phyloP scores from a whole-genome alignment of 345 rosid genomes.

The Crucihimalaya himalaica region DNA sequence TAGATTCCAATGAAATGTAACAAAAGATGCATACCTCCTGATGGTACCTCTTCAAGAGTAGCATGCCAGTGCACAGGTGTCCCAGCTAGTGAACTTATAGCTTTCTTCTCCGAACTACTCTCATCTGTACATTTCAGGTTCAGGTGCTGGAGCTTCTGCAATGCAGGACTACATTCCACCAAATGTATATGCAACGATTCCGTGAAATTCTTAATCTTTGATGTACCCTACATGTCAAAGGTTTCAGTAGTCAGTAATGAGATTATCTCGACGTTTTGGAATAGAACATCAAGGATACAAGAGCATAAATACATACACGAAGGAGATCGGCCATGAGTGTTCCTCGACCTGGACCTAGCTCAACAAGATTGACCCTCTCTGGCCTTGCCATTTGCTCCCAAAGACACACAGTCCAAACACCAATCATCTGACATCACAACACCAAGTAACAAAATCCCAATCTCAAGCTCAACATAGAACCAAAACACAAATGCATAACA shows the following conservation, averaged over 20 bases:
- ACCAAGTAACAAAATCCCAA: neutral
- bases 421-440: conserved; percentile 58
- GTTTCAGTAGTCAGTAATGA: conserved; percentile 4
- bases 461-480: neutral
- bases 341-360: conserved; percentile 95
- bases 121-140: conserved; percentile 67
- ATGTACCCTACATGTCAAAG: conserved; percentile 59
- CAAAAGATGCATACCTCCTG: conserved; percentile 64
- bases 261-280: too few relatives aligned
- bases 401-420: conserved; percentile 89
- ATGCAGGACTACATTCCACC: conserved; percentile 87
- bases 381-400: conserved; percentile 98
- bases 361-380: conserved; percentile 72
- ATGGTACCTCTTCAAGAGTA: conserved; percentile 76
- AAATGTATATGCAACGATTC: conserved; percentile 73
- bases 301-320: conserved; percentile 54
- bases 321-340: conserved; percentile 95
- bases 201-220: conserved; percentile 76
- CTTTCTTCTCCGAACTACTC: conserved; percentile 43
- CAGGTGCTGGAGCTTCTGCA: conserved; percentile 71
- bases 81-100: conserved; percentile 58
- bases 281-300: conserved; percentile 8
- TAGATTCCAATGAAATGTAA: conserved; percentile 24
- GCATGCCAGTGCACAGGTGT: conserved; percentile 80
- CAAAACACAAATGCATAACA: conserved; percentile 5